phyloP scores from a whole-genome alignment of 768 basidiomycete species.

The Trametes elegans region DNA sequence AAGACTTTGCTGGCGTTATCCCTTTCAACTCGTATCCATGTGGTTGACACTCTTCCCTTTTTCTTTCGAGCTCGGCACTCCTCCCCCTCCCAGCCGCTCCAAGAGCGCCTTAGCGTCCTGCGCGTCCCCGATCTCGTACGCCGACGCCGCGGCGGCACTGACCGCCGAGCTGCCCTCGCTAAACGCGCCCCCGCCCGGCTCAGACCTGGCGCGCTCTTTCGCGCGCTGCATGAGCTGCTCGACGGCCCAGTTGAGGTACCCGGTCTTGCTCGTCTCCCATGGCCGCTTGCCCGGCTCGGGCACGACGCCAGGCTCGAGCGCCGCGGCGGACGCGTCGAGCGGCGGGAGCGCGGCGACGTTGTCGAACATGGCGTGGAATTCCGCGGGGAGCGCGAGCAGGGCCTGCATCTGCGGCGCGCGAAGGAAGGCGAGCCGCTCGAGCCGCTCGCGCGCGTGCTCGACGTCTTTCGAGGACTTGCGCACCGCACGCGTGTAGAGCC shows the following conservation, averaged over 20 bases:
- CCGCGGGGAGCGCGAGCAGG: slow-evolving; percentile 39
- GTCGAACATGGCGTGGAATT: slow-evolving; percentile 44
- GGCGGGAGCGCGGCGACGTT: slow-evolving; percentile 48
- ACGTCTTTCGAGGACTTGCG: slow-evolving; percentile 46
- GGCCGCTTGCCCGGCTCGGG: slow-evolving; percentile 64
- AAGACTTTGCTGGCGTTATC: too few species aligned
- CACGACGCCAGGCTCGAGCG: slow-evolving; percentile 13
- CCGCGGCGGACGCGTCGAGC: slow-evolving; percentile 21
- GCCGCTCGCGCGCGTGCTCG: slow-evolving; percentile 43
- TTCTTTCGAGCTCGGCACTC: background rate
- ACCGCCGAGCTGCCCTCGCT: slow-evolving; percentile 25
- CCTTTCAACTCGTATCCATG: slow-evolving; percentile 13
- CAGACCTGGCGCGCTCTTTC: slow-evolving; percentile 23
- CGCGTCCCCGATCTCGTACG: slow-evolving; percentile 20
- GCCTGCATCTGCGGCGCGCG: slow-evolving; percentile 38
- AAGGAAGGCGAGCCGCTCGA: slow-evolving; percentile 45
- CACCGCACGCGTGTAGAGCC: slow-evolving; percentile 52
- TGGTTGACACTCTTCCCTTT: background rate
- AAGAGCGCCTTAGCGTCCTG: slow-evolving; percentile 23
- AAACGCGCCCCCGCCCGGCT: slow-evolving; percentile 9
- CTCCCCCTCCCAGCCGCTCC: slow-evolving; percentile 7
- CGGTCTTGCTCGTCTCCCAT: slow-evolving; percentile 75
- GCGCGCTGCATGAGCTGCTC: slow-evolving; percentile 45
- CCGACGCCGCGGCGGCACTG: slow-evolving; percentile 17
- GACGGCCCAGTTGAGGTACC: slow-evolving; percentile 79